Conservation (phyloP, 306 rosid genomes). For the Cicer pinnatifidum region DNA sequence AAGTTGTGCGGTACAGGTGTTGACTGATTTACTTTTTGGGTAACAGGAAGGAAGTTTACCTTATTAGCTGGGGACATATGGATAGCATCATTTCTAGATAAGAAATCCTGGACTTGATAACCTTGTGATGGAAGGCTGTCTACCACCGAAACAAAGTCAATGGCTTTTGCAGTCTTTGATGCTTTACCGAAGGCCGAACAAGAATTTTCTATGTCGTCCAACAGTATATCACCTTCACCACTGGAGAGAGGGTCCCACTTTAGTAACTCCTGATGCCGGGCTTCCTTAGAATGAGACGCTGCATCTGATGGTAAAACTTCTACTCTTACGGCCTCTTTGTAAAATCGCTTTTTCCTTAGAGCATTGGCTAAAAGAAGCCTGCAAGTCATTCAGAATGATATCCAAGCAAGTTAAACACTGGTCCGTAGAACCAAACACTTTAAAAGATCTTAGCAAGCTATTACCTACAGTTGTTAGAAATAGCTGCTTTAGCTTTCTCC, state of each 20-base stretch:
- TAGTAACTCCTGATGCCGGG: conserved; percentile 55
- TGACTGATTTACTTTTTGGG: conserved; percentile 41
- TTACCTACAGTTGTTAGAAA: conserved; percentile 87
- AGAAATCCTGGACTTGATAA: conserved; percentile 64
- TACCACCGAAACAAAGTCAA: conserved; percentile 61
- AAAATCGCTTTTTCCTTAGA: conserved; percentile 70
- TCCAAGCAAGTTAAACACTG: conserved; percentile 20
- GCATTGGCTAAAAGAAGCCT: conserved; percentile 78
- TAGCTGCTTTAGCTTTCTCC: conserved; percentile 80
- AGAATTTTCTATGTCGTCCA: conserved; percentile 71
- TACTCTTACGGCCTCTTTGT: conserved; percentile 75
- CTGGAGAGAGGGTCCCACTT: conserved; percentile 87
- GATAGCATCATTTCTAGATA: conserved; percentile 48
- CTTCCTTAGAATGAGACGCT: conserved; percentile 54
- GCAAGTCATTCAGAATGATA: conserved; percentile 43
- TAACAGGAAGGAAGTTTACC: conserved; percentile 32
- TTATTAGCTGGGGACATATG: conserved; percentile 42
- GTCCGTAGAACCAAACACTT: conserved; percentile 6
- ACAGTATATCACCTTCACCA: conserved; percentile 80
- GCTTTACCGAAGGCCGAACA: conserved; percentile 53
- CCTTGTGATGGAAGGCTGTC: conserved; percentile 66
- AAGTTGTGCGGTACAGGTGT: conserved; percentile 41
- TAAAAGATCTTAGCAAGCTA: conserved; percentile 41
- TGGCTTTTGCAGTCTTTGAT: conserved; percentile 65
- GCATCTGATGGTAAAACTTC: conserved; percentile 61